Evolutionary conservation across 352 stramenopile genomes (phyloP).

Genomic region (Pythium rhizo-oryzae): DNA sequence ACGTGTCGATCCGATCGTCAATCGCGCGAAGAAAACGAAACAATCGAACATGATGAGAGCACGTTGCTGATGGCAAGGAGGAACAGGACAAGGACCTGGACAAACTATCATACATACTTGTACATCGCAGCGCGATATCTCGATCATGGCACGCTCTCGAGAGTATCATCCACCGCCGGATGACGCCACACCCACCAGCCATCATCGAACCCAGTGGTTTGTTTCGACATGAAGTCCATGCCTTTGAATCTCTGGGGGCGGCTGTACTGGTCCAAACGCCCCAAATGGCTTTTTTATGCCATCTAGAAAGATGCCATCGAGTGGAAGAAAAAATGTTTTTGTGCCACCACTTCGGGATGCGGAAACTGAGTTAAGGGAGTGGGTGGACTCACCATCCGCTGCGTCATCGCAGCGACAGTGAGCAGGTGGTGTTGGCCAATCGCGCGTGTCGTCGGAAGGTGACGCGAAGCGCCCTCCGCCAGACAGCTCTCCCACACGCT

Average conservation of each 20-base stretch:
- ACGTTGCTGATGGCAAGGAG: too few species aligned
- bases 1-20: neutral
- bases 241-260: too few species aligned
- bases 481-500: neutral
- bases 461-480: neutral
- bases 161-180: too few species aligned
- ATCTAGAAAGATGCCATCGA: neutral
- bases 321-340: neutral
- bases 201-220: too few species aligned
- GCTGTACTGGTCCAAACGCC: neutral
- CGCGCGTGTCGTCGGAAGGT: constrained; percentile 19
- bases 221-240: too few species aligned
- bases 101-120: too few species aligned
- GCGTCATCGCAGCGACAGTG: constrained; percentile 9
- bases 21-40: neutral
- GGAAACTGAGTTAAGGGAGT: neutral
- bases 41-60: too few species aligned
- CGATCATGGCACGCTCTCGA: too few species aligned
- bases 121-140: too few species aligned
- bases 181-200: too few species aligned
- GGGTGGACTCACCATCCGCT: neutral
- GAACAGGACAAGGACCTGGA: too few species aligned
- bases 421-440: constrained; percentile 8
- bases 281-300: neutral
- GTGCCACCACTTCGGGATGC: neutral